These are phyloP conservation scores for Chenopodium suecicum DNA, from an alignment of 148 eudicot genomes.

Conservation along the genomic window DNA sequence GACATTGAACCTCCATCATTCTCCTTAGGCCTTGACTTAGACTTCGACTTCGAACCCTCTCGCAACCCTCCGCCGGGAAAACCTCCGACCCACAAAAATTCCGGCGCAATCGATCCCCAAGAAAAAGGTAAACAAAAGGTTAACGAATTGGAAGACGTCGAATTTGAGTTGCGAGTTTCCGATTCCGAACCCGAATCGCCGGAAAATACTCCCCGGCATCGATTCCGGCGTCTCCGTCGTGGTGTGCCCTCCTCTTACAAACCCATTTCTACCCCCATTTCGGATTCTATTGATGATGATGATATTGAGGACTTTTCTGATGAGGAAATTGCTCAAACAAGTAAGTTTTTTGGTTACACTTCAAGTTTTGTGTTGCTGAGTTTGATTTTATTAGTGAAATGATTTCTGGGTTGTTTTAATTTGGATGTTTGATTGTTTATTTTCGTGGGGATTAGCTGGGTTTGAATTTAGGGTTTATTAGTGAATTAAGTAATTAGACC, in stretches of 20 bases:
- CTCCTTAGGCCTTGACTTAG: conserved; percentile 79
- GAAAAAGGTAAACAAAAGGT: background rate
- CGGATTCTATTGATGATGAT: conserved; percentile 46
- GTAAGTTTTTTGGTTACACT: conserved; percentile 29
- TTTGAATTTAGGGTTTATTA: background rate
- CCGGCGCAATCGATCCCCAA: background rate
- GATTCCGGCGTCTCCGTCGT: conserved; percentile 48
- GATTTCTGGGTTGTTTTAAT: background rate
- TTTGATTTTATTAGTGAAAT: background rate
- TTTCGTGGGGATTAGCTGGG: background rate
- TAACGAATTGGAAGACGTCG: conserved; percentile 25
- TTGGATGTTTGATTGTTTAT: background rate
- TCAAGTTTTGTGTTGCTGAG: background rate
- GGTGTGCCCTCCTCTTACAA: conserved; percentile 34
- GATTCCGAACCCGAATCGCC: conserved; percentile 35
- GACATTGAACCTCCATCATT: conserved; percentile 81
- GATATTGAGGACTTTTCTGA: conserved; percentile 87
- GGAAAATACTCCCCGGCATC: conserved; percentile 15
- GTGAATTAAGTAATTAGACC: too few relatives aligned
- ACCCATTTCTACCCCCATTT: conserved; percentile 18
- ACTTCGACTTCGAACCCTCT: conserved; percentile 45
- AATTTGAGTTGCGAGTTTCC: conserved; percentile 33
- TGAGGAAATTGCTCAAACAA: conserved; percentile 38
- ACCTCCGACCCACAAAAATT: conserved; percentile 9
- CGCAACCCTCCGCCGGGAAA: conserved; percentile 26